A percentile compares a stretch with the other conserved stretches of the same genome.
phyloP scores from a whole-genome alignment of 2,329 filamentous ascomycete genomes.

The Monilinia fructigena region DNA sequence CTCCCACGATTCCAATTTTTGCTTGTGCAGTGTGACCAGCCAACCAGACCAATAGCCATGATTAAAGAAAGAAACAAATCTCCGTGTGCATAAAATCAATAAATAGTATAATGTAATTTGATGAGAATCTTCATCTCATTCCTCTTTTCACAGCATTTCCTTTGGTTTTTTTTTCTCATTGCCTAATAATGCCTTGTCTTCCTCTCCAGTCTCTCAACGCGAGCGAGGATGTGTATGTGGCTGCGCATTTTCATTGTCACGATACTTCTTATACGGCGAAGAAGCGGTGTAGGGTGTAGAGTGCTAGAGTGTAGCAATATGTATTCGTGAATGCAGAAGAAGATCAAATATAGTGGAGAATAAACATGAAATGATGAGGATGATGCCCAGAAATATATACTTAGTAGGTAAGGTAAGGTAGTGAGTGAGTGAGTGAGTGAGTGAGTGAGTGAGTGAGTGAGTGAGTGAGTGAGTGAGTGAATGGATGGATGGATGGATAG shows the following conservation, averaged over 20 bases:
- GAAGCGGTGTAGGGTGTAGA: slow-evolving; percentile 11
- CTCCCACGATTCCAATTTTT: not conserved
- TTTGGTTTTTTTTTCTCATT: too few relatives aligned
- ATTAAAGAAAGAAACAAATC: not conserved
- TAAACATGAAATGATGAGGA: too few relatives aligned
- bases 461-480: too few relatives aligned
- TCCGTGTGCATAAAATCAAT: not conserved
- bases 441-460: too few relatives aligned
- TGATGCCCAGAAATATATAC: too few relatives aligned
- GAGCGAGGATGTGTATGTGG: slow-evolving; percentile 1
- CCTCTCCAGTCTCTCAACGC: not conserved
- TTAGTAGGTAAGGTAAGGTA: too few relatives aligned
- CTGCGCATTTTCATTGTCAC: not conserved
- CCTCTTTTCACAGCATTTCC: too few relatives aligned
- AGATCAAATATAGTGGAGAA: not conserved
- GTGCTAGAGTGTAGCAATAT: too few relatives aligned
- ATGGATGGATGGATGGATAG: too few relatives aligned
- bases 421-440: too few relatives aligned
- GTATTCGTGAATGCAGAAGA: too few relatives aligned
- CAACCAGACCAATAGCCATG: slow-evolving; percentile 19
- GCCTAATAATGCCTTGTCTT: not conserved
- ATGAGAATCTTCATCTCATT: not conserved
- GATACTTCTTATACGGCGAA: not conserved
- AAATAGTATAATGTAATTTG: slow-evolving; percentile 1
- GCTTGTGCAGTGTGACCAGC: slow-evolving; percentile 4